Base-by-base conservation (phyloP, 768 basidiomycete species). In the Boletus sensibilis region DNA sequence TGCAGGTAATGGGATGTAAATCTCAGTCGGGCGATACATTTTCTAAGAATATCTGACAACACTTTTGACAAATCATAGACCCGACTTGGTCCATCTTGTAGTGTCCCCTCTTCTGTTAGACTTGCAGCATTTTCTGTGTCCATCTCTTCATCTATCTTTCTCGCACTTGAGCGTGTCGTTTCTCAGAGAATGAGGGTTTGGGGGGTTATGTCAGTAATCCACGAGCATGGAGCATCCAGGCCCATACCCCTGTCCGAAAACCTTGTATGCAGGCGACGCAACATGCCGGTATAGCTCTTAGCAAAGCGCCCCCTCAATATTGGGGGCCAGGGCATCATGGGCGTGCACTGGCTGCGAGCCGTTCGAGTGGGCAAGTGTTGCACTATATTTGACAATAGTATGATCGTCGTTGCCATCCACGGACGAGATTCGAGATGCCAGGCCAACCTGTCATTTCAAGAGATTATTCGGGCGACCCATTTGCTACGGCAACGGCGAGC, bases 401-500 rank as follows among this genome's bases (percentile, higher is more conserved):
- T 27, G 62, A 63, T 64, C 62, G 62, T 64, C 62, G 57, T 44
- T 43, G 25, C 42, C 53, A 25, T 39, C 16, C 37, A 39, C n/a
- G 54, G 14, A 23, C 42, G 33, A 40, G 58, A 44, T 61, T 61
- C 60, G 45, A 55, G 41, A 51, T 61, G 52, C 41, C 40, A 52
- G 53, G 35, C 53, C 23, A 55, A 52, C 50, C 60, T 51, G 40
- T 55, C 53, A 16, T 18, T 41, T 34, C 44, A 21, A 27, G 10
- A 14, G 5, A 34, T 33, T 37, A 25, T 31, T 56, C 51, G 25
- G 35, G 56, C 27, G 37, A 55, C 50, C 46, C 49, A 39, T 47
- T 33, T 63, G 34, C 62, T 50, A 40, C 50, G 41, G 41, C 57
- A 25, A 58, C 41, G 14, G 49, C 13, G n/a, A 54, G 40, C 50